A percentile compares a stretch with the other conserved stretches of the same genome.
Evolutionary conservation across 352 stramenopile genomes (phyloP).

Genomic region (Globisporangium recalcitrans): DNA sequence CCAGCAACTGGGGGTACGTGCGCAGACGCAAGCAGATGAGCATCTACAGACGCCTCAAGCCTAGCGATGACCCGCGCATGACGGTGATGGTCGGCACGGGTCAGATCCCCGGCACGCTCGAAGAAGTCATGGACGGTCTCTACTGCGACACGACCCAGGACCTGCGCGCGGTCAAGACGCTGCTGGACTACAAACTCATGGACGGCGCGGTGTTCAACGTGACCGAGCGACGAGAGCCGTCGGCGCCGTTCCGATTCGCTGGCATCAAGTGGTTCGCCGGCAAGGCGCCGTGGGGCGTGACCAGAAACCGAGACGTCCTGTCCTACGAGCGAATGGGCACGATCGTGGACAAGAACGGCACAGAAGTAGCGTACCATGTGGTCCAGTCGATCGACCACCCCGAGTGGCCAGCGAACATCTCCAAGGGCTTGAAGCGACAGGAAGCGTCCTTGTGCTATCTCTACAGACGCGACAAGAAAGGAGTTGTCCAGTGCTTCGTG

Average conservation of each 20-base stretch:
- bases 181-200: conserved; percentile 27
- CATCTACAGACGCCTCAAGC: conserved; percentile 5
- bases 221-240: conserved; percentile 19
- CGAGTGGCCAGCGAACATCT: conserved; percentile 33
- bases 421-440: conserved; percentile 26
- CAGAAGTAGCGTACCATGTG: conserved; percentile 35
- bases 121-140: conserved; percentile 34
- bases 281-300: conserved; percentile 24
- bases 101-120: conserved; percentile 4
- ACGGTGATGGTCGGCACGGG: conserved; percentile 4
- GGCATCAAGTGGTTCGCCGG: conserved; percentile 40
- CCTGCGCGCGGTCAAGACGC: conserved; percentile 23
- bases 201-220: conserved; percentile 27
- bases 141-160: conserved; percentile 37
- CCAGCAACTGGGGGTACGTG: conserved; percentile 4
- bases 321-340: conserved; percentile 41
- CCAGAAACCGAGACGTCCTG: conserved; percentile 27
- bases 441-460: conserved; percentile 30
- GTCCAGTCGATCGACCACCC: conserved; percentile 36
- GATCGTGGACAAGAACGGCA: conserved; percentile 23
- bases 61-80: not conserved
- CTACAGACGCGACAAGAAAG: conserved; percentile 20
- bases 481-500: not conserved
- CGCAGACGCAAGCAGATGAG: conserved; percentile 10
- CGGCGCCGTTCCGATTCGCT: conserved; percentile 31